A percentile compares a stretch with the other conserved stretches of the same genome.
Conservation (phyloP, 331 rosid species). For the Saraca asoca region DNA sequence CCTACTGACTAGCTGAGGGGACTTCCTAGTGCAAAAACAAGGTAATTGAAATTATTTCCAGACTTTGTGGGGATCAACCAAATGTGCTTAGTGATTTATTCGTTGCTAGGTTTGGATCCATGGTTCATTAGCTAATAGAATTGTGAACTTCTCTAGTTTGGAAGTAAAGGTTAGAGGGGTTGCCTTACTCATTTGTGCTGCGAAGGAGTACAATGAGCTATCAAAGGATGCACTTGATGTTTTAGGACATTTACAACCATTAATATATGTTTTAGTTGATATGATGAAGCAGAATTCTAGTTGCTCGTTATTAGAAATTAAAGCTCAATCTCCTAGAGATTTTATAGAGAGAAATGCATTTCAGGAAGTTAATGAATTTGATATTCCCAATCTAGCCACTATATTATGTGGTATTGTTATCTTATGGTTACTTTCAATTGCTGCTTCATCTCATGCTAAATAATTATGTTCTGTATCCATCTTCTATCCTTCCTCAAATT, state of each 20-base stretch:
- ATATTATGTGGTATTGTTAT: too few species aligned
- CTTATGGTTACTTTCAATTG: too few species aligned
- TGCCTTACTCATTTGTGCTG: constrained; percentile 82
- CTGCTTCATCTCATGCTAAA: too few species aligned
- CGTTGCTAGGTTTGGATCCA: constrained; percentile 56
- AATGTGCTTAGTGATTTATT: constrained; percentile 65
- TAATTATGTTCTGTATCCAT: too few species aligned
- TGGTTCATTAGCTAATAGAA: too few species aligned
- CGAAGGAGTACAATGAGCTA: constrained; percentile 67
- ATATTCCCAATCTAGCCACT: constrained; percentile 63
- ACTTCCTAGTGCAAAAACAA: constrained; percentile 74
- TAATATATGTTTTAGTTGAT: constrained; percentile 71
- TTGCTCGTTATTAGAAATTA: constrained; percentile 58
- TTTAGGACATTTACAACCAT: constrained; percentile 58
- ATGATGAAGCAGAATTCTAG: constrained; percentile 64
- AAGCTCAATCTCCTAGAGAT: constrained; percentile 61
- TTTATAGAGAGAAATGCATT: constrained; percentile 70
- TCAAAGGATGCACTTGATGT: constrained; percentile 67
- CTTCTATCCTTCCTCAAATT: too few species aligned
- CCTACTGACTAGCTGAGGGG: constrained; percentile 84
- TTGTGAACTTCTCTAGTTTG: too few species aligned
- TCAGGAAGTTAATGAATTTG: constrained; percentile 68
- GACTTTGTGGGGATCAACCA: constrained; percentile 77
- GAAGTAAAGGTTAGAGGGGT: too few species aligned
- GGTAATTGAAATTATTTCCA: constrained; percentile 81